Evolutionary conservation across 2,329 filamentous ascomycete genomes (phyloP), one percentile per base, ranked within the genome.

Genomic region (Apiospora marii): DNA sequence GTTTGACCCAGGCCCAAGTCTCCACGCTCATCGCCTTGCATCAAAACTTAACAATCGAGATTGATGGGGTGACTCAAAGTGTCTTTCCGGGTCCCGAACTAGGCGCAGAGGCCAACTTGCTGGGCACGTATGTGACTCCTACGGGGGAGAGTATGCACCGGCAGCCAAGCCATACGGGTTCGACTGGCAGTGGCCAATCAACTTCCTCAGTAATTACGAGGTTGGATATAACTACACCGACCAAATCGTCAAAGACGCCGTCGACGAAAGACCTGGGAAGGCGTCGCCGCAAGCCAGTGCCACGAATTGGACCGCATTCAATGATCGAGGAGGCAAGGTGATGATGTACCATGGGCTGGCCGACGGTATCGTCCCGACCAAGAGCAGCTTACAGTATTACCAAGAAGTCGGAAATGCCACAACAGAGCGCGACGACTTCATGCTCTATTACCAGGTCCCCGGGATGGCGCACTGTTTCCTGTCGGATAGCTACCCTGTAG

Each of bases 401-500:
- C 79, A 80, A 67, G 77, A 81, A 49, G 72, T 77, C 48, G 78
- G 79, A 0, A 51, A 68, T 30, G 76, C 76, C 24, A 77, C 78
- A 16, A 75, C 81, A 8, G 67, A 34, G 6, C 41, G 41, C 4
- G 41, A 46, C 41, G 84, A 86, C 30, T 85, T 86, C 78, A 90
- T 87, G 79, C 76, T 80, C 19, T 83, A 86, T 74, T 88, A 88
- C 78, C 78, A 81, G 7, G 81, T 88, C 22, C 85, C 85, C 2
- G 86, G 86, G 0, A 87, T 88, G 85, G 79, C 77, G 12, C 86
- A 88, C 76, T 89, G 87, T 74, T 34, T 34, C 27, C 22, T 7
- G 0, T 58, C 51, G 14, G 70, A 74, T 64, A 68, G 79, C 73
- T 72, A 77, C n/a, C 4, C 12, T 16, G 49, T 69, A 6, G 75